A percentile compares a stretch with the other conserved stretches of the same genome.
Conservation (phyloP, 164 flowering plant genomes). For the Nymphaea thermarum region DNA sequence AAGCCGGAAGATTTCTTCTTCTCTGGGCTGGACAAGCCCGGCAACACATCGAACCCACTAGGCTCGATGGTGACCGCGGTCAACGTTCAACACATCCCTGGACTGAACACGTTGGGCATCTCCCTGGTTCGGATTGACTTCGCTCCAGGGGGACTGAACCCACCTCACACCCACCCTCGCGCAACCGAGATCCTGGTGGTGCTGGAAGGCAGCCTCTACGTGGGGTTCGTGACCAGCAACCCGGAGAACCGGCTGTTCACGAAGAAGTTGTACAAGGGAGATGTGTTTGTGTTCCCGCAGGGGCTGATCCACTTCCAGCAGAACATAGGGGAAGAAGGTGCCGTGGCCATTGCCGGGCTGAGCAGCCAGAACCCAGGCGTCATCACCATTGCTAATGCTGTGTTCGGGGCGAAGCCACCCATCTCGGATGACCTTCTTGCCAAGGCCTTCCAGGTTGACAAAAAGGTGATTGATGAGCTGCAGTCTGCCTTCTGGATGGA, state of each 20-base stretch:
- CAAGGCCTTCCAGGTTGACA: constrained; percentile 6
- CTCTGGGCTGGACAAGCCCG: background rate
- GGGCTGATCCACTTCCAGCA: constrained; percentile 8
- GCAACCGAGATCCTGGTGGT: constrained; percentile 7
- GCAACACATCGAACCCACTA: constrained; percentile 2
- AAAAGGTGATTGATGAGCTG: background rate
- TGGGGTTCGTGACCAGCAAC: constrained; percentile 7
- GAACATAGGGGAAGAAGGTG: background rate
- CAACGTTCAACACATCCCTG: constrained; percentile 2
- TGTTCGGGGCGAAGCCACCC: constrained; percentile 1
- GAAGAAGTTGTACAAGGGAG: constrained; percentile 6
- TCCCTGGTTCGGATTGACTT: constrained; percentile 4
- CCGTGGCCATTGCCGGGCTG: constrained; percentile 1
- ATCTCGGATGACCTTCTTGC: background rate
- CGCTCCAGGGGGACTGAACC: constrained; percentile 3
- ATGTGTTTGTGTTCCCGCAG: constrained; percentile 8
- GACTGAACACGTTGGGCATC: constrained; percentile 7
- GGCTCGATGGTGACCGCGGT: constrained; percentile 4
- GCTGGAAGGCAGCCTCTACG: constrained; percentile 3
- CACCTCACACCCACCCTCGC: constrained; percentile 3
- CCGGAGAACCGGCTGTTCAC: constrained; percentile 3
- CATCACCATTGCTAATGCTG: constrained; percentile 6
- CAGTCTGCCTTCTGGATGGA: background rate
- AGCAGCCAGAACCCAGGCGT: constrained; percentile 10
- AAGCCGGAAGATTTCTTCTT: constrained; percentile 1